A percentile compares a stretch with the other conserved stretches of the same genome.
phyloP scores from a whole-genome alignment of 495 filamentous ascomycete species.

The Cercophora sp. region DNA sequence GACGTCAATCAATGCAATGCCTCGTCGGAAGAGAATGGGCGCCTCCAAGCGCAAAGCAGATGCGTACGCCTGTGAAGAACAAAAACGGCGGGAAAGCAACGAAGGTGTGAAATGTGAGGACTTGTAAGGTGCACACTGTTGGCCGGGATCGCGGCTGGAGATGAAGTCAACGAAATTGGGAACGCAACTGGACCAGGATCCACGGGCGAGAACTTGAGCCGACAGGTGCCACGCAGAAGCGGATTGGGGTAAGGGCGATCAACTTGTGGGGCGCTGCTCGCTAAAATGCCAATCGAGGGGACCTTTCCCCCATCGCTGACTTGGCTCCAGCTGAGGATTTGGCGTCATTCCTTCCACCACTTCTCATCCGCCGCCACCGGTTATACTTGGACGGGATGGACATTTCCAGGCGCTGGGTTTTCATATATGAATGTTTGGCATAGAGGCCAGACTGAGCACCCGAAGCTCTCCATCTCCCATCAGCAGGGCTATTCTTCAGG shows the following conservation, averaged over 20 bases:
- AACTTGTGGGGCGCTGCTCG: background rate
- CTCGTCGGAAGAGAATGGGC: no score
- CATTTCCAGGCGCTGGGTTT: no score
- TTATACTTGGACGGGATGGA: background rate
- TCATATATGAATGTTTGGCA: no score
- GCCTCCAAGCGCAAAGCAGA: background rate
- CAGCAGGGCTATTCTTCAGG: no score
- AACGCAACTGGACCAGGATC: constrained; percentile 17
- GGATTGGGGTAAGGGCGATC: no score
- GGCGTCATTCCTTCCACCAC: no score
- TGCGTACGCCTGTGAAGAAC: background rate
- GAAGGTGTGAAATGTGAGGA: constrained; percentile 8
- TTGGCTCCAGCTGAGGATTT: no score
- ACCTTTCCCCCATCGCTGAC: background rate
- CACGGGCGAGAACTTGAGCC: no score
- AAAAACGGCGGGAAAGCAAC: background rate
- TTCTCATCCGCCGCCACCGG: background rate
- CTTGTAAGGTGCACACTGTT: no score
- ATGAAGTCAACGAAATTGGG: constrained; percentile 29
- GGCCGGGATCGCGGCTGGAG: constrained; percentile 28
- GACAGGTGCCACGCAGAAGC: no score
- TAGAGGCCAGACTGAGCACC: background rate
- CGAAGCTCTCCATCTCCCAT: no score
- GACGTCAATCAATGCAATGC: no score
- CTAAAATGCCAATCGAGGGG: background rate